phyloP scores from a whole-genome alignment of 1,139 yeast species.

The Magnusiomyces tetraspermus region DNA sequence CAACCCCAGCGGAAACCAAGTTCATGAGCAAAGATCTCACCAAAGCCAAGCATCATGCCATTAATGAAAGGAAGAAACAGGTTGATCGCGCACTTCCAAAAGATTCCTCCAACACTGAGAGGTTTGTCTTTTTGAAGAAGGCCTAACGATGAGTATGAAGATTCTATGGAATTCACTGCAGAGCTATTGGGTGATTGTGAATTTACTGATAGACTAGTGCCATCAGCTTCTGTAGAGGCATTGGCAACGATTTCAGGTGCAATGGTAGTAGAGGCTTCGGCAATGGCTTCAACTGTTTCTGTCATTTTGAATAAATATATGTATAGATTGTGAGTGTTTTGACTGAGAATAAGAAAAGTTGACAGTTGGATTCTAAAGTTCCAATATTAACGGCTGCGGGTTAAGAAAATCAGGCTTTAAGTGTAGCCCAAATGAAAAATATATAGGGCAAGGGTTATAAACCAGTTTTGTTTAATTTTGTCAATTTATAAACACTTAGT shows the following conservation, averaged over 20 bases:
- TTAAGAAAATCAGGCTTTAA: no score
- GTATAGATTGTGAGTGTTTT: background rate
- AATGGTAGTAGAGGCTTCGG: constrained; percentile 1
- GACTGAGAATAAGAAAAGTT: background rate
- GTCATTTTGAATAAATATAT: background rate
- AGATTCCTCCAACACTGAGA: constrained; percentile 7
- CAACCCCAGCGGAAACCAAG: constrained; percentile 73
- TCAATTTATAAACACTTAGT: no score
- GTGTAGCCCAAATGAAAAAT: no score
- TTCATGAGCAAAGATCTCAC: constrained; percentile 92
- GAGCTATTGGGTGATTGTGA: background rate
- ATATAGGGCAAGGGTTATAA: no score
- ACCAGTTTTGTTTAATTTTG: no score
- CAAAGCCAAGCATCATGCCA: constrained; percentile 94
- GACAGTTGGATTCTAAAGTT: no score
- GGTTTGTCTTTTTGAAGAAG: background rate
- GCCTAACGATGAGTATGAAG: constrained; percentile 1
- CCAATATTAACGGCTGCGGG: no score
- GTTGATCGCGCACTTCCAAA: constrained; percentile 45
- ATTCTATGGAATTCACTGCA: background rate
- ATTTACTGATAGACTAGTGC: background rate
- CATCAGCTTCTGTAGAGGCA: background rate
- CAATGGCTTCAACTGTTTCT: background rate
- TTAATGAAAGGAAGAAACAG: constrained; percentile 78
- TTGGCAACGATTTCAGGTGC: background rate